Evolutionary conservation across 164 flowering plant species (phyloP), one percentile per base, ranked within the genome.

Genomic region (Liriodendron chinense): DNA sequence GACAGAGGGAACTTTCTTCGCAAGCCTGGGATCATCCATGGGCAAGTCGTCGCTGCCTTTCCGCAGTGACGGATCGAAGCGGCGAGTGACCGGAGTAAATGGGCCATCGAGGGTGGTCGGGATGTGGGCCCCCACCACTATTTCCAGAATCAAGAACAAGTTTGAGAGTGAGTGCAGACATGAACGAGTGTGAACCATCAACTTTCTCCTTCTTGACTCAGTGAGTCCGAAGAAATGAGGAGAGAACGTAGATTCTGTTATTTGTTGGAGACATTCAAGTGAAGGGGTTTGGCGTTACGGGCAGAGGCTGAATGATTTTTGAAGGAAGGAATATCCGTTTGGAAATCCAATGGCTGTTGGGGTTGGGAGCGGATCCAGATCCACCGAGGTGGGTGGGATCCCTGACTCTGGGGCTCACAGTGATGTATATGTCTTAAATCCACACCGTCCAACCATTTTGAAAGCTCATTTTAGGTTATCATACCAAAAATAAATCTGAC

Each of bases 91-190:
- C 0, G 98, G 94, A 81, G 77, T 21, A 73, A 94, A 92, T 28
- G 98, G 98, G 67, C 98, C 98, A 66, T 94, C 90, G 3, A 90
- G 78, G 26, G 98, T 94, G 0, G 97, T 88, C 66, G 94, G 96
- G 62, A 91, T 86, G 53, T 75, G 76, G 26, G 81, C 22, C 3
- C 63, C 74, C 7, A 21, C 65, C 64, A 66, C 77, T 47, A 47
- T n/a, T 7, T 34, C 49, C 10, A 23, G 61, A 34, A 73, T 23
- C 72, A 56, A 57, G 18, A 71, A 21, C 66, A 69, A 9, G 63
- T 47, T n/a, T 3, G 71, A 25, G 14, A 9, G 67, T 6, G 13
- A 53, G 16, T 53, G 59, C 13, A 53, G 8, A 50, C 72, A 70
- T 28, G 22, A 7, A 26, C n/a, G 76, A 65, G 68, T 47, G 47